Conservation (phyloP, 208 protist species). For the Porcisia hertigi region DNA sequence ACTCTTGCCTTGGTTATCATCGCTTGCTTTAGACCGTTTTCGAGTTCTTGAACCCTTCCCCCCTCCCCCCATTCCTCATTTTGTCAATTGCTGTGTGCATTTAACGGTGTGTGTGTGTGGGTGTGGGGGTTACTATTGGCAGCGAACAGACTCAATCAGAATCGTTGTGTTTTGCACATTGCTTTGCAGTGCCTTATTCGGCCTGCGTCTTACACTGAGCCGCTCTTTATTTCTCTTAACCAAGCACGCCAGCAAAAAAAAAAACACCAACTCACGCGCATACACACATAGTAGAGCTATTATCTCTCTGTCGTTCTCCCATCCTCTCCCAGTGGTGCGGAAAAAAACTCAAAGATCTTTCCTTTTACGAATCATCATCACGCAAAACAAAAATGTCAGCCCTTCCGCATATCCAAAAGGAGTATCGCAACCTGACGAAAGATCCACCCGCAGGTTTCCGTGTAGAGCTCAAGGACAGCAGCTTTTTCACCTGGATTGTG, state of each 20-base stretch:
- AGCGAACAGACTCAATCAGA: background rate
- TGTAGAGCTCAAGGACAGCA: constrained; percentile 82
- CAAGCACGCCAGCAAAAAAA: background rate
- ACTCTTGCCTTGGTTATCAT: background rate
- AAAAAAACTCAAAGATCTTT: too few relatives aligned
- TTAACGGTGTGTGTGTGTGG: too few relatives aligned
- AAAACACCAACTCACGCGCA: background rate
- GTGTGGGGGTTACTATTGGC: background rate
- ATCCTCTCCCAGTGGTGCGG: too few relatives aligned
- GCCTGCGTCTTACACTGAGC: background rate
- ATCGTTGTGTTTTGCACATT: background rate
- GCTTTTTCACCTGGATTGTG: constrained; percentile 92
- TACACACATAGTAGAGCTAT: constrained; percentile 6
- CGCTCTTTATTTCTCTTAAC: background rate
- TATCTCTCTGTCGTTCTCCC: background rate
- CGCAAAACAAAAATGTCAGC: constrained; percentile 56
- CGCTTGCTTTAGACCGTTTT: background rate
- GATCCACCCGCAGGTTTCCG: constrained; percentile 93
- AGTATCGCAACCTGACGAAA: constrained; percentile 86
- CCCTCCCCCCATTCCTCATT: too few relatives aligned
- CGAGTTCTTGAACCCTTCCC: background rate
- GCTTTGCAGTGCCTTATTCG: background rate
- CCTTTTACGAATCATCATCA: background rate
- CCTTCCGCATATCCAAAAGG: constrained; percentile 88
- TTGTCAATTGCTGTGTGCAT: background rate